These are phyloP conservation scores for Nannizzia gypsea DNA, from an alignment of 2,329 filamentous ascomycete species.

Conservation along the genomic window DNA sequence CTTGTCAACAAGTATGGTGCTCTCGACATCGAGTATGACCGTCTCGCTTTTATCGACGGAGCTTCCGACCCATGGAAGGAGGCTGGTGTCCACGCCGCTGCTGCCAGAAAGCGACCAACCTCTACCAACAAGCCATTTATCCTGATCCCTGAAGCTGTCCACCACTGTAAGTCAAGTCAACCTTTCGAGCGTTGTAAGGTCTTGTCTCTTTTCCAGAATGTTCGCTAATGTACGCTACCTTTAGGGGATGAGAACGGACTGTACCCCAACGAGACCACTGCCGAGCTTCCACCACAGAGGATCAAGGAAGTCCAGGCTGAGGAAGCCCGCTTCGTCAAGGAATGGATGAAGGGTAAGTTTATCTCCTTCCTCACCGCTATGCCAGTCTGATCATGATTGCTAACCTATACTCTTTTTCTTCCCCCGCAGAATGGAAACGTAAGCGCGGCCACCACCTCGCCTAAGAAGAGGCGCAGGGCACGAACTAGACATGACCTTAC, in stretches of 20 bases:
- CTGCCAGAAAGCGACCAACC: slow-evolving; percentile 44
- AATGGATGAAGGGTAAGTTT: slow-evolving; percentile 36
- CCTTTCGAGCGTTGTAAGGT: slow-evolving; percentile 26
- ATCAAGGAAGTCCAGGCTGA: slow-evolving; percentile 38
- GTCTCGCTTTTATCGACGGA: slow-evolving; percentile 67
- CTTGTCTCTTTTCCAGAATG: slow-evolving; percentile 15
- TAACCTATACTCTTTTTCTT: not conserved
- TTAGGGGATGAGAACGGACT: slow-evolving; percentile 40
- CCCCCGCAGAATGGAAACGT: not conserved
- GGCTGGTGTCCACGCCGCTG: slow-evolving; percentile 58
- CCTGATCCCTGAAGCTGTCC: slow-evolving; percentile 62
- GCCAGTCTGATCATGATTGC: not conserved
- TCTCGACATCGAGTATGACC: slow-evolving; percentile 58
- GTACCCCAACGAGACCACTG: slow-evolving; percentile 41
- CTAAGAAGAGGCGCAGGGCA: not conserved
- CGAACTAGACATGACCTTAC: not conserved
- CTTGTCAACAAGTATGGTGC: slow-evolving; percentile 67
- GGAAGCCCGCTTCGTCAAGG: slow-evolving; percentile 37
- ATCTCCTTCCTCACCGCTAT: not conserved
- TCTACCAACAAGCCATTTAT: slow-evolving; percentile 58
- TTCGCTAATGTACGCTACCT: slow-evolving; percentile 14
- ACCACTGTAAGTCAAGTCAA: slow-evolving; percentile 72
- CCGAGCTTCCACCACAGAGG: slow-evolving; percentile 34
- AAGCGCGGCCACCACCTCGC: not conserved
- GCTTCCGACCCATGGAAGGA: slow-evolving; percentile 70